Percentiles rank a stretch among this genome's conserved stretches.
phyloP scores from a whole-genome alignment of 2,329 filamentous ascomycete genomes.

The Raffaelea ambrosiae region DNA sequence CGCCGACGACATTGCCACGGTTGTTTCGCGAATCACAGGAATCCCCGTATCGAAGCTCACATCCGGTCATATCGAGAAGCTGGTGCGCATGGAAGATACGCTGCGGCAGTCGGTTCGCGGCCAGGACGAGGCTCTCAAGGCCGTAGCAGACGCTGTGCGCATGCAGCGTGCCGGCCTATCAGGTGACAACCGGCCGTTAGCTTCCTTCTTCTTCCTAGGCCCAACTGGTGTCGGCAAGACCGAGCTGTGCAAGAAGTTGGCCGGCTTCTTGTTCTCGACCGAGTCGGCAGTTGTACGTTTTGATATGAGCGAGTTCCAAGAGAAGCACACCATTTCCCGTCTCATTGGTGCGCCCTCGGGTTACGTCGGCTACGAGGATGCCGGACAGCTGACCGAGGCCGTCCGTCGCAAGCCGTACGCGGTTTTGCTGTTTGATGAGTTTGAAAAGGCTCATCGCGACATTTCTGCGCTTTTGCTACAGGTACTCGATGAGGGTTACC shows the following conservation, averaged over 20 bases:
- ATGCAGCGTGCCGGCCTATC: conserved; percentile 89
- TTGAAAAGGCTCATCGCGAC: conserved; percentile 94
- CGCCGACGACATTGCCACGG: conserved; percentile 84
- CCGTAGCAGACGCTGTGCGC: conserved; percentile 86
- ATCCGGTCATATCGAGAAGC: conserved; percentile 85
- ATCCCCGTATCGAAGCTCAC: conserved; percentile 91
- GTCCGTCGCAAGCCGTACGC: conserved; percentile 93
- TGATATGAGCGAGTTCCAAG: conserved; percentile 97
- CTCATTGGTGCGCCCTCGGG: conserved; percentile 89
- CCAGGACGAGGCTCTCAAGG: conserved; percentile 86
- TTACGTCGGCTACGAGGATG: conserved; percentile 95
- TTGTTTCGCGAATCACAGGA: conserved; percentile 84
- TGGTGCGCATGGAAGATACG: conserved; percentile 91
- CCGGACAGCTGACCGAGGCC: conserved; percentile 90
- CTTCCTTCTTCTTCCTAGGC: conserved; percentile 95
- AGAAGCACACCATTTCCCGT: conserved; percentile 90
- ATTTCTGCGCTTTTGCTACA: conserved; percentile 88
- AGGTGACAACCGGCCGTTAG: conserved; percentile 82
- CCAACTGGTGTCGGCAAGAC: conserved; percentile 97
- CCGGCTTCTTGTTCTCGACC: conserved; percentile 85
- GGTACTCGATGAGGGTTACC: conserved; percentile 90
- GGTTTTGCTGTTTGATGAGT: conserved; percentile 91
- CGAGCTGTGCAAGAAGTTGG: conserved; percentile 93
- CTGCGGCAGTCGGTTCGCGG: conserved; percentile 78
- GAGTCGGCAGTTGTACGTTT: conserved; percentile 87